Base-by-base conservation (phyloP, 352 stramenopile species). In the Pilasporangium apinafurcum region DNA sequence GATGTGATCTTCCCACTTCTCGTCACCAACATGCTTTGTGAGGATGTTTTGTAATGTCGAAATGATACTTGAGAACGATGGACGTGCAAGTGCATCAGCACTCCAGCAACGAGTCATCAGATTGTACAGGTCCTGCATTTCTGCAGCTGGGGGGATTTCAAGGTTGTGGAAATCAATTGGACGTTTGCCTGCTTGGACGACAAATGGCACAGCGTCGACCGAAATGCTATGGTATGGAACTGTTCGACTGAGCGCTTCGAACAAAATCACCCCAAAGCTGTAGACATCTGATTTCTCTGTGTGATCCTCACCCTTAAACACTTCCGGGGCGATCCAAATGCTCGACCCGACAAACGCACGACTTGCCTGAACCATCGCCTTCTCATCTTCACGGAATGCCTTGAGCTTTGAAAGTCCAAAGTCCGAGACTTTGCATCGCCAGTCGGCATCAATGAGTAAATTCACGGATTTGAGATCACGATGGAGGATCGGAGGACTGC, bases 391-490 rank as follows among this genome's bases (percentile, higher is more conserved):
- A 17, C 74, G 63, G 41, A 89, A 86, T 9, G 76, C 77, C 43
- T 93, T 93, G 30, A 95, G 68, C 42, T 86, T 83, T 29, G 69
- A 89, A 8, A 96, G 67, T 2, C 87, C 86, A 63, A 96, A 95
- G 44, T 96, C 87, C 4, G 74, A 90, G 9, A 96, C 83, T 40
- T 96, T 96, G 58, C 79, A 94, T 3, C 76, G 75, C 79, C 86
- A 94, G 49, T 95, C 75, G 6, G 81, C 67, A 53, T 92, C 74
- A 26, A 96, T 86, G 1, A 96, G 67, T 17, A 96, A 43, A 48
- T 96, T 96, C 20, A 93, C 75, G 8, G 74, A 87, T 62, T 96
- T 96, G 24, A 96, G 66, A 36, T 96, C 86, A 36, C 82, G 83
- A 43, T 96, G 87, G 12, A 96, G 65, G 52, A 96, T 89, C 10